phyloP scores from a whole-genome alignment of 257 asterid genomes.

The Lycium barbarum region DNA sequence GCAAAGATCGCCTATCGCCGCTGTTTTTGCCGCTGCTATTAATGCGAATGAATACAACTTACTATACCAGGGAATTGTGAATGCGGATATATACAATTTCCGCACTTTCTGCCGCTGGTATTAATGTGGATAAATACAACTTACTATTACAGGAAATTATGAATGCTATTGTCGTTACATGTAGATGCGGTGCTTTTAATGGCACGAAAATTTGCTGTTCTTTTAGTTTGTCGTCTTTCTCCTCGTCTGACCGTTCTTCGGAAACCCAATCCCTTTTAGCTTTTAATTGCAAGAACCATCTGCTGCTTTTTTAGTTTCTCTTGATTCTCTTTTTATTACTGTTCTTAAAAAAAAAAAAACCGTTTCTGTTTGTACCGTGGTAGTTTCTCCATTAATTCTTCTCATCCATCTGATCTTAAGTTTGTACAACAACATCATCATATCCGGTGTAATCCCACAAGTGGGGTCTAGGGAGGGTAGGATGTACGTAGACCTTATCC shows the following conservation, averaged over 20 bases:
- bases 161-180: background rate
- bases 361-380: background rate
- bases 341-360: background rate
- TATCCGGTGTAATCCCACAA: too few relatives aligned
- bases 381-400: conserved; percentile 7
- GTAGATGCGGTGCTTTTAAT: background rate
- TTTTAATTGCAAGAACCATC: background rate
- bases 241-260: background rate
- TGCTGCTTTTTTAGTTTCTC: background rate
- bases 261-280: background rate
- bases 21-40: background rate
- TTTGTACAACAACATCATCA: too few relatives aligned
- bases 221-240: background rate
- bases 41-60: background rate
- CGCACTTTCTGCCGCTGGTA: background rate
- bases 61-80: background rate
- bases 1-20: background rate
- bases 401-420: background rate
- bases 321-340: background rate
- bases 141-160: background rate
- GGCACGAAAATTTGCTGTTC: background rate
- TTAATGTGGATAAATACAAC: background rate
- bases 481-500: too few relatives aligned
- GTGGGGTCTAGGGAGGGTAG: too few relatives aligned
- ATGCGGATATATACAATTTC: background rate